Evolutionary conservation across 2,329 filamentous ascomycete species (phyloP).

Genomic region (Decorospora gaudefroyi): DNA sequence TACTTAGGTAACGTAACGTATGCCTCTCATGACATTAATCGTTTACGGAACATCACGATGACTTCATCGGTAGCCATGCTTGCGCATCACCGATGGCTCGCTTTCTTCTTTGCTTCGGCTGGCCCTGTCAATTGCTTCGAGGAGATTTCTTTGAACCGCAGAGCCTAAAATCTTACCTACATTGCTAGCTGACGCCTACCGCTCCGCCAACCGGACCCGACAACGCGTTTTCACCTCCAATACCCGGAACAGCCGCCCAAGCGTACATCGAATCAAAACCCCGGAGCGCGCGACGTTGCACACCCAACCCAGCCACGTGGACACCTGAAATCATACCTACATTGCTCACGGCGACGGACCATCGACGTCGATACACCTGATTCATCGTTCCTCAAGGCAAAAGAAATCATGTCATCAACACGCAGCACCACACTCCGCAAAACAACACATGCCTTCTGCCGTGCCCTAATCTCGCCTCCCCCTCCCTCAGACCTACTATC

Average conservation of each 20-base stretch:
- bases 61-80: conserved; percentile 7
- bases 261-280: conserved; percentile 5
- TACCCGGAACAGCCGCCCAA: conserved; percentile 9
- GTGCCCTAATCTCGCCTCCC: conserved; percentile 34
- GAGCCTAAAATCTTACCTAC: conserved; percentile 17
- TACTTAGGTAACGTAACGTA: not conserved
- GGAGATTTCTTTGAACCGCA: conserved; percentile 2
- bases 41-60: conserved; percentile 10
- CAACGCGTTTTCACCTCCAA: conserved; percentile 11
- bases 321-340: conserved; percentile 2
- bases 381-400: conserved; percentile 2
- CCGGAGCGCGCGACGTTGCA: not conserved
- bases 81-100: not conserved
- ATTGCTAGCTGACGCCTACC: conserved; percentile 15
- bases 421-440: conserved; percentile 28
- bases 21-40: no score
- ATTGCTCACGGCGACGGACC: conserved; percentile 5
- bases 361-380: conserved; percentile 2
- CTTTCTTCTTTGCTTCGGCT: not conserved
- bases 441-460: conserved; percentile 36
- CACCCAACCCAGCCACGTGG: not conserved
- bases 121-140: conserved; percentile 3
- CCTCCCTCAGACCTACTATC: conserved; percentile 32
- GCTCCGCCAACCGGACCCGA: conserved; percentile 13
- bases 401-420: conserved; percentile 17